Percentiles rank a stretch among this genome's conserved stretches.
phyloP scores from a whole-genome alignment of 768 basidiomycete species.

The Leccinum pellstonianum region DNA sequence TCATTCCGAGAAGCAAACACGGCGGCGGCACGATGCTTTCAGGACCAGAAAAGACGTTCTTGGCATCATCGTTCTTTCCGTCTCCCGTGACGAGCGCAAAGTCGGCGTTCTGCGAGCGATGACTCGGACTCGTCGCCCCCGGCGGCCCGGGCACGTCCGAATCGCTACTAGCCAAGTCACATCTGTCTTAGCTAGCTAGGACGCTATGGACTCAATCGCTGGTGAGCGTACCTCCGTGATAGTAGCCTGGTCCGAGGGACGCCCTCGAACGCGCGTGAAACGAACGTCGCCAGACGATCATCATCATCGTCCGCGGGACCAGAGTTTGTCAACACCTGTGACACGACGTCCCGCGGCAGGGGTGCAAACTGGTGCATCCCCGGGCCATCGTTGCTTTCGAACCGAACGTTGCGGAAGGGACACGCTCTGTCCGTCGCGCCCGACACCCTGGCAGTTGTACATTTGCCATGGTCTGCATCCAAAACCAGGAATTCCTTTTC shows the following conservation, averaged over 20 bases:
- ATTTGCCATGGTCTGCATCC: constrained; percentile 2
- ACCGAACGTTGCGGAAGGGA: constrained; percentile 19
- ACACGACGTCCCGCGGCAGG: constrained; percentile 13
- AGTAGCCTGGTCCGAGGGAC: constrained; percentile 14
- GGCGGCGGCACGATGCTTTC: background rate
- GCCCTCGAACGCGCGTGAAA: constrained; percentile 19
- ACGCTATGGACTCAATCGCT: background rate
- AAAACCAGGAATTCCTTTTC: constrained; percentile 13
- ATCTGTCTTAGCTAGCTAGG: constrained; percentile 6
- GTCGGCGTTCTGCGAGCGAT: background rate
- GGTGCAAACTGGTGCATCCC: background rate
- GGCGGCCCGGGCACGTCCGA: background rate
- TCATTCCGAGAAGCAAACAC: constrained; percentile 23
- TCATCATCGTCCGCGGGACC: background rate
- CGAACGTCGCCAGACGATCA: background rate
- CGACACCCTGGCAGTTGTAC: background rate
- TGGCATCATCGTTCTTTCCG: background rate
- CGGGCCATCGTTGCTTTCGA: constrained; percentile 4
- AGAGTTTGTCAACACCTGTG: constrained; percentile 8
- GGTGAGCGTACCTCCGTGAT: constrained; percentile 15
- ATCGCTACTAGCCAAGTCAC: constrained; percentile 3
- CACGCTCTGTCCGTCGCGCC: constrained; percentile 7
- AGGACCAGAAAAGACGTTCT: background rate
- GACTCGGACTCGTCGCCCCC: background rate
- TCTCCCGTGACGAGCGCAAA: constrained; percentile 16